These are phyloP conservation scores for Fusarium cyanostomum DNA, from an alignment of 2,329 filamentous ascomycete species.

Conservation along the genomic window DNA sequence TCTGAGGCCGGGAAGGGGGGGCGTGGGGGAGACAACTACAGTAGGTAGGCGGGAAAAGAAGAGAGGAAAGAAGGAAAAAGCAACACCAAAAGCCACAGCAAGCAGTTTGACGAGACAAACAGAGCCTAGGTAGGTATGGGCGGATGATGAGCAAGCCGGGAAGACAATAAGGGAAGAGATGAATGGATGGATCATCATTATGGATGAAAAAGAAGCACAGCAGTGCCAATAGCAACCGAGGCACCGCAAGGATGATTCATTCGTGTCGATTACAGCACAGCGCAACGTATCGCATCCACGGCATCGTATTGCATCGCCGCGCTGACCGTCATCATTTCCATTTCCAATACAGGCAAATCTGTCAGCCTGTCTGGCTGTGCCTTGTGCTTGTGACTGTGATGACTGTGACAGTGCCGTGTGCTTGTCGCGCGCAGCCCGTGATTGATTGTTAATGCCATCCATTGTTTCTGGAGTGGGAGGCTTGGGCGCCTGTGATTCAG, in stretches of 20 bases:
- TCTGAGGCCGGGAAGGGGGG: neutral
- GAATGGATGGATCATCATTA: constrained; percentile 12
- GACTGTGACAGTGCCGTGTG: constrained; percentile 27
- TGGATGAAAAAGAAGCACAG: constrained; percentile 9
- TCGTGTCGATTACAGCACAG: constrained; percentile 11
- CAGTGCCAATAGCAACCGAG: constrained; percentile 27
- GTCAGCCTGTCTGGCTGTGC: constrained; percentile 23
- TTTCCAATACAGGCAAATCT: constrained; percentile 5
- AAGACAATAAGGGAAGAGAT: constrained; percentile 9
- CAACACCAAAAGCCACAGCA: constrained; percentile 17
- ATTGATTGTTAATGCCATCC: constrained; percentile 14
- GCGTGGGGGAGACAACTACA: constrained; percentile 24
- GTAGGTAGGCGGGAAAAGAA: constrained; percentile 12
- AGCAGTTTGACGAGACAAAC: constrained; percentile 16
- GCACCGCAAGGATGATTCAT: constrained; percentile 23
- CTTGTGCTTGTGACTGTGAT: constrained; percentile 32
- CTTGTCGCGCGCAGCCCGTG: constrained; percentile 25
- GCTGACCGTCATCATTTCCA: constrained; percentile 30
- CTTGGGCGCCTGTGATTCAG: constrained; percentile 22
- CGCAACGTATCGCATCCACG: neutral
- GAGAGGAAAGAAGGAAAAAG: constrained; percentile 32
- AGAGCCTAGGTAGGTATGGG: constrained; percentile 7
- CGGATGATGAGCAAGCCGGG: constrained; percentile 4
- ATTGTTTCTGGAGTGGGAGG: constrained; percentile 2
- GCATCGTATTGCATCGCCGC: constrained; percentile 12